Conservation (phyloP, 495 filamentous ascomycete species). For the Penicillium macrosclerotiorum region DNA sequence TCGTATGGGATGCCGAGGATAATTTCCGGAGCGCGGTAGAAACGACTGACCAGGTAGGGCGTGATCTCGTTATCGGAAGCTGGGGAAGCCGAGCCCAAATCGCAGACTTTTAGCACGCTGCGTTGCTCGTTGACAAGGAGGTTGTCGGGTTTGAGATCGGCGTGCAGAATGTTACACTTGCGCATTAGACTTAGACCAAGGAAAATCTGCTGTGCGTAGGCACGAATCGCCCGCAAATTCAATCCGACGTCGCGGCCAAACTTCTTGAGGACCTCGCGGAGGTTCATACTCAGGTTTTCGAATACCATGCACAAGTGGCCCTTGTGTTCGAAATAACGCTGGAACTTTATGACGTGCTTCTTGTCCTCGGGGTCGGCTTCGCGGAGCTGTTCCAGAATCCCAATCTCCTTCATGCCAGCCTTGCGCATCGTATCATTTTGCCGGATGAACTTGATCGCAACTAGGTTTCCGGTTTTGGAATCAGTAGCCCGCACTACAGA, state of each 20-base stretch:
- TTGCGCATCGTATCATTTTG: slow-evolving; percentile 93
- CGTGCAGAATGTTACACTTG: slow-evolving; percentile 90
- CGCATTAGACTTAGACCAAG: slow-evolving; percentile 79
- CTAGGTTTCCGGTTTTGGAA: slow-evolving; percentile 62
- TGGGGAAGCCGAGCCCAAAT: slow-evolving; percentile 90
- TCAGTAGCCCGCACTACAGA: slow-evolving; percentile 91
- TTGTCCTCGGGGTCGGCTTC: slow-evolving; percentile 84
- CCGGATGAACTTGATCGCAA: slow-evolving; percentile 92
- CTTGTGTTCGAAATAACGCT: slow-evolving; percentile 89
- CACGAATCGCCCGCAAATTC: slow-evolving; percentile 78
- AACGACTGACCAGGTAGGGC: slow-evolving; percentile 91
- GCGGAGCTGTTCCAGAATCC: slow-evolving; percentile 80
- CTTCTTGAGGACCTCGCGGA: slow-evolving; percentile 94
- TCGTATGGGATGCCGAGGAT: slow-evolving; percentile 94
- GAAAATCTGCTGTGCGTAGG: slow-evolving; percentile 94
- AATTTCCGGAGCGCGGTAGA: slow-evolving; percentile 95
- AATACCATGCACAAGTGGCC: slow-evolving; percentile 94
- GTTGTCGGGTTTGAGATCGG: slow-evolving; percentile 97
- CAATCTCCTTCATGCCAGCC: slow-evolving; percentile 91
- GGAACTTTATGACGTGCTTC: slow-evolving; percentile 86
- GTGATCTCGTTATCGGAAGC: slow-evolving; percentile 87
- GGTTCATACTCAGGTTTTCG: slow-evolving; percentile 88
- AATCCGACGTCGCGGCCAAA: slow-evolving; percentile 92
- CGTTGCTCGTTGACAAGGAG: slow-evolving; percentile 85
- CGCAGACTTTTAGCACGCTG: slow-evolving; percentile 88